Base-by-base conservation (phyloP, 2,329 filamentous ascomycete genomes). In the Ambrosiella cleistominuta region DNA sequence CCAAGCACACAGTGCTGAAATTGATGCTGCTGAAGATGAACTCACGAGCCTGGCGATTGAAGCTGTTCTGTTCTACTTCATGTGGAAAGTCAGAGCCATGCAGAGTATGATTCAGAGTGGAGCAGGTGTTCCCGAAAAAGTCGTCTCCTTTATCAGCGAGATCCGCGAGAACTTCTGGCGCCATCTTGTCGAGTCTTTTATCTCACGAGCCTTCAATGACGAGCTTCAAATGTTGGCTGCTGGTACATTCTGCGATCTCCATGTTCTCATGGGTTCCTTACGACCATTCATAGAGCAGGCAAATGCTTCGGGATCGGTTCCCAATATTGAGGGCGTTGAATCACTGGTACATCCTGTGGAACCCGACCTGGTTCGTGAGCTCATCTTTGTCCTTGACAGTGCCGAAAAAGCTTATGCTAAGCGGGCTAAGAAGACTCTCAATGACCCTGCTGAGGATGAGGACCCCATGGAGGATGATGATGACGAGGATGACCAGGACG, bases 31-130 rank as follows among this genome's bases (percentile, higher is more conserved):
- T 11, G 91, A 97, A 68, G 86, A 93, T 63, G 82, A 87, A 62
- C 75, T 93, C 49, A 82, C 88, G 6, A 75, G 80, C 1, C 85
- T 83, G 64, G 84, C 88, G 37, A 85, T 94, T 65, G 85, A 86
- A 63, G 77, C 83, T 1, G 76, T 85, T 55, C 77, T 89, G 52
- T 88, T 94, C 70, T 97, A 96, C 71, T 95, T 96, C 67, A 88
- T 95, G 81, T 98, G 93, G 93, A 91, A 93, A 67, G 78, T 85
- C 19, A 79, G 81, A 57, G 74, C 76, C 56, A 66, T 88, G 61
- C 73, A 75, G 62, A 72, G 75, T 57, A 69, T 77, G 13, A 68
- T 87, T 40, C 71, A 75, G 13, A 74, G 75, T 35, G 76, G 80
- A 49, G 75, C 73, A 3, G 76, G 71, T 56, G 69, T 88, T 57